Evolutionary conservation across 306 rosid species (phyloP), one percentile per base, ranked within the genome.

Genomic region (Luffa aegyptiaca): DNA sequence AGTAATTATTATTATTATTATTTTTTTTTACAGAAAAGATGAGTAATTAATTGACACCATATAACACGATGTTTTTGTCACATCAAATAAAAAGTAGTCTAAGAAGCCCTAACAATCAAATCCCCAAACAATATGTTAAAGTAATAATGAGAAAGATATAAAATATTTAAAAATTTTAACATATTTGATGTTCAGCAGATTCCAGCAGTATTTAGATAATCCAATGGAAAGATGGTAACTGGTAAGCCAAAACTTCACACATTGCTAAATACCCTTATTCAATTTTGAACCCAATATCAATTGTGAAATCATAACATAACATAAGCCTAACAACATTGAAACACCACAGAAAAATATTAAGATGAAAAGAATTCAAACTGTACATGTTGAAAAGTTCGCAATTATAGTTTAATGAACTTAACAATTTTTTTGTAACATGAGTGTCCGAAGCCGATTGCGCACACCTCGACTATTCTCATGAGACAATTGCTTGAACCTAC

Each of bases 1-100:
- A 82, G 78, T 72, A 70, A 63, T 79, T 57, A 72, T 26, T 26
- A 26, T 26, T 26, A 26, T 26, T 26, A 26, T n/a, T n/a, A 1
- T 26, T 26, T 26, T 26, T 26, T 26, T 26, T 26, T 26, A 26
- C 31, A 26, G 31, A 26, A 26, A 26, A 53, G 68, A 77, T 81
- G 65, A 82, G 78, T 72, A 70, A 63, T 79, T 57, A 72, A 75
- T 65, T 69, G 57, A 62, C 45, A 65, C 13, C 72, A 69, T 65
- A 52, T 51, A 76, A 55, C 17, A 76, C 49, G 48, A 66, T 79
- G 58, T 41, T 76, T 36, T 57, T 57, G 37, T 17, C 49, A 20
- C 58, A 10, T 14, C 35, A 42, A 18, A 69, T 69, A 13, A 39
- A 39, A 37, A 4, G 55, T 70, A 10, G 55, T n/a, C 75, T 69